Evolutionary conservation across 2,329 filamentous ascomycete species (phyloP).

Genomic region (Colletotrichum costaricense): DNA sequence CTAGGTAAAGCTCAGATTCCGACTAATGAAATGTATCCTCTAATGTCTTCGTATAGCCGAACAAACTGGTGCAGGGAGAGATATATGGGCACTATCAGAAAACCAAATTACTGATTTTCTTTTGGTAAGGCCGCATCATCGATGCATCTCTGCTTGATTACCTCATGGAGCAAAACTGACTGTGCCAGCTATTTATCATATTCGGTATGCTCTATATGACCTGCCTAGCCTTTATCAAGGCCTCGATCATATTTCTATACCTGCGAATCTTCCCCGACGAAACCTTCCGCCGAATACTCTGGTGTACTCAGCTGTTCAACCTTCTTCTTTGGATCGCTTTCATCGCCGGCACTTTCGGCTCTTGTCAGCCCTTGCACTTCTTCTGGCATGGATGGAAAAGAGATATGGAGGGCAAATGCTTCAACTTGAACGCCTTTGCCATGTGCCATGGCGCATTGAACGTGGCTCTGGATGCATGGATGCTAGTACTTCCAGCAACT

Average conservation of each 20-base stretch:
- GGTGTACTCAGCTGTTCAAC: slow-evolving; percentile 35
- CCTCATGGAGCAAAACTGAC: slow-evolving; percentile 37
- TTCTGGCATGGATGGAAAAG: slow-evolving; percentile 54
- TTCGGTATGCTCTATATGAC: slow-evolving; percentile 47
- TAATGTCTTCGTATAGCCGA: background rate
- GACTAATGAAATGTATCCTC: background rate
- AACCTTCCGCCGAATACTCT: slow-evolving; percentile 40
- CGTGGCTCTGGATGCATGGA: slow-evolving; percentile 55
- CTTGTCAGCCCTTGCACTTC: slow-evolving; percentile 54
- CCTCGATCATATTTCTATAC: slow-evolving; percentile 51
- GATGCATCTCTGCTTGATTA: background rate
- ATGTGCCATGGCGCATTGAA: slow-evolving; percentile 55
- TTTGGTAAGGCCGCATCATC: background rate
- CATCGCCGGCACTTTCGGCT: slow-evolving; percentile 47
- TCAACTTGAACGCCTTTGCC: slow-evolving; percentile 49
- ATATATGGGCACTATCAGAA: slow-evolving; percentile 43
- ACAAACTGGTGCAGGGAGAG: slow-evolving; percentile 12
- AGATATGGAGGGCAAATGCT: slow-evolving; percentile 45
- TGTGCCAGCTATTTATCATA: slow-evolving; percentile 45
- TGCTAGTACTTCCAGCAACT: slow-evolving; percentile 54
- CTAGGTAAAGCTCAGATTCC: background rate
- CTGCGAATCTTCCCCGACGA: slow-evolving; percentile 47
- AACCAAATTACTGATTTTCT: slow-evolving; percentile 37
- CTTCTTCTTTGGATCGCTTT: slow-evolving; percentile 38
- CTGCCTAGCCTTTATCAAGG: slow-evolving; percentile 47